Evolutionary conservation across 345 rosid genomes (phyloP), one percentile per base, ranked within the genome.

Genomic region (Euphorbia tirucalli): DNA sequence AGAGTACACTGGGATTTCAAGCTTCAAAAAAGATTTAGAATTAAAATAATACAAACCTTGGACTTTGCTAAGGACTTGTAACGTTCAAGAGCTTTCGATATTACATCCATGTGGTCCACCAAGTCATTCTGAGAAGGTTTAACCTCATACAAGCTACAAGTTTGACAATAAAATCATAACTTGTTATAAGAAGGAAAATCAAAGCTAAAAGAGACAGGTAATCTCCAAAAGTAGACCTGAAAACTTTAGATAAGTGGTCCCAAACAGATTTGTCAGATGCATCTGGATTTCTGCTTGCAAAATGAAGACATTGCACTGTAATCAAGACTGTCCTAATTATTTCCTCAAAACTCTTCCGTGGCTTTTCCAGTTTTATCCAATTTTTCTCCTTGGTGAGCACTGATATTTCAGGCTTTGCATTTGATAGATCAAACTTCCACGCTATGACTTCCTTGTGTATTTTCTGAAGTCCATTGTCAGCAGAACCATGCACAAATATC

Each of bases 101-200:
- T 82, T 77, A 90, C 78, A 50, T 59, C 80, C 71, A 81, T 66
- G 80, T 92, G 90, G 64, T 90, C 88, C 61, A 85, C 85, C 85
- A 95, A 83, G 83, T 95, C 97, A 73, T 92, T 84, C 67, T 82
- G 89, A 3, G 92, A 87, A 48, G 97, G 97, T 80, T 81, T 81
- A 61, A 76, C 83, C 19, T 87, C 99, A 78, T 75, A 82, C 14
- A 72, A 80, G 73, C 99, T 95, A 74, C 75, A 89, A 76, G 64
- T 64, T 54, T 25, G 56, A 50, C 0, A 32, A 58, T 8, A 39
- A 55, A 46, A 43, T 66, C 61, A 72, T 55, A 41, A 24, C 27
- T 21, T n/a, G 19, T 41, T 32, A 35, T 66, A 64, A 59, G 57
- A 44, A 4, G n/a, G 25, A 80, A 9, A 60, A 15, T 44, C 18